Evolutionary conservation across 176 grass and related monocot species (phyloP), one percentile per base, ranked within the genome.

Genomic region (Phragmites australis): DNA sequence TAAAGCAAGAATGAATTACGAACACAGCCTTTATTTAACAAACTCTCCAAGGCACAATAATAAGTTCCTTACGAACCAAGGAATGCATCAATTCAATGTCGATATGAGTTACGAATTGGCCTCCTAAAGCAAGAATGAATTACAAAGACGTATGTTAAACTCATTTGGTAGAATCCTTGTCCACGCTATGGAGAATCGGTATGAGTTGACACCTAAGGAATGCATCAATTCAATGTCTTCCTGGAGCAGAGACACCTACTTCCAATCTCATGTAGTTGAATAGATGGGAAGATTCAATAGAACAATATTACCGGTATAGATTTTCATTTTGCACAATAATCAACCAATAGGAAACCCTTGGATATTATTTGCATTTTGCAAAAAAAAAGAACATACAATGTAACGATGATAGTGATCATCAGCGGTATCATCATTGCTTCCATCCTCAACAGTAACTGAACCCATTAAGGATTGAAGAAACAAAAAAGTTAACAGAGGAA

Each of bases 151-250:
- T 31, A 6, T 21, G 6, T 30, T 17, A 70, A 81, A 48, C 87
- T 84, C 75, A 92, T 85, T 92, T 59, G 93, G 93, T 22, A 96
- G 57, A 73, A 92, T 86, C 67, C 93, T 87, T 59, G 93, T 32
- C 90, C 85, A 92, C 29, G 93, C 56, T 83, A 92, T 92, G 69
- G 93, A 96, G 85, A 96, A 95, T 31, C 93, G 70, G 72, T 96
- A 96, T 0, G 87, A 86, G 79, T 90, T 92, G 22, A 90, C 60
- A 27, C 93, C 90, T 48, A 96, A 63, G 22, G 75, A 81, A 29
- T 71, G 68, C 90, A 96, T 90, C 54, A 82, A 30, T 2, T 88
- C 66, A 6, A 92, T 86, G 73, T 92, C 93, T 55, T 93, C 85
- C 93, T 90, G 72, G 18, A 78, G 25, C 19, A 87, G 11, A 18